phyloP scores from a whole-genome alignment of 2,329 filamentous ascomycete species.

The Ustilaginoidea virens region DNA sequence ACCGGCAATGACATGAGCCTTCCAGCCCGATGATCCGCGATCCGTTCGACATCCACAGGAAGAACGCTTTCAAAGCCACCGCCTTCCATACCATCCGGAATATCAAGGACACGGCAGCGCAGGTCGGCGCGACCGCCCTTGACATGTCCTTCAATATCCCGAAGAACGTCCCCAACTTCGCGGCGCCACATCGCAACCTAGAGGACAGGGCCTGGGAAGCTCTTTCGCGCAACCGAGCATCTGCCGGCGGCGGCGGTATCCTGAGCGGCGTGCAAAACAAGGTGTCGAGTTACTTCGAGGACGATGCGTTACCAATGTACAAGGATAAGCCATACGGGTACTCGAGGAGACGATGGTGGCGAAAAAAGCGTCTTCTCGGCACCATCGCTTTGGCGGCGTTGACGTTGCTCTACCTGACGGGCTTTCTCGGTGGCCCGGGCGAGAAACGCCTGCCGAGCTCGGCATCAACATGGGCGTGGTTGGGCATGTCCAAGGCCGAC shows the following conservation, averaged over 20 bases:
- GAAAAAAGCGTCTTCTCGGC: constrained; percentile 44
- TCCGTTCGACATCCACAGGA: constrained; percentile 27
- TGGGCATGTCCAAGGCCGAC: constrained; percentile 31
- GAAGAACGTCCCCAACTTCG: constrained; percentile 54
- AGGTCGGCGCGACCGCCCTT: constrained; percentile 31
- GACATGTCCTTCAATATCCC: constrained; percentile 54
- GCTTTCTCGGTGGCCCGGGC: constrained; percentile 31
- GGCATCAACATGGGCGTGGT: constrained; percentile 36
- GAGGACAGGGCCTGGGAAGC: constrained; percentile 53
- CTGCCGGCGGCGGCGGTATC: constrained; percentile 19
- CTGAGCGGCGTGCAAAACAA: constrained; percentile 42
- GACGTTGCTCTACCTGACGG: constrained; percentile 53
- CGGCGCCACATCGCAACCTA: constrained; percentile 44
- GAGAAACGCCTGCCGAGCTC: constrained; percentile 19
- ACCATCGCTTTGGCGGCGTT: constrained; percentile 38
- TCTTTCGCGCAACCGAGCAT: constrained; percentile 19
- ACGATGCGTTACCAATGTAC: constrained; percentile 67
- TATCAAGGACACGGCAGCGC: constrained; percentile 31
- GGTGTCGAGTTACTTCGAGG: constrained; percentile 49
- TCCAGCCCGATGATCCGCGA: constrained; percentile 24
- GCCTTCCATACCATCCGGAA: constrained; percentile 28
- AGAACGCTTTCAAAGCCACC: constrained; percentile 31
- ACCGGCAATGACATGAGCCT: constrained; percentile 13
- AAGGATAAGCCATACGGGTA: constrained; percentile 93
- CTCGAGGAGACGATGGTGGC: constrained; percentile 42